A percentile compares a stretch with the other conserved stretches of the same genome.
phyloP scores from a whole-genome alignment of 2,329 filamentous ascomycete species.

The Curvularia lunata region DNA sequence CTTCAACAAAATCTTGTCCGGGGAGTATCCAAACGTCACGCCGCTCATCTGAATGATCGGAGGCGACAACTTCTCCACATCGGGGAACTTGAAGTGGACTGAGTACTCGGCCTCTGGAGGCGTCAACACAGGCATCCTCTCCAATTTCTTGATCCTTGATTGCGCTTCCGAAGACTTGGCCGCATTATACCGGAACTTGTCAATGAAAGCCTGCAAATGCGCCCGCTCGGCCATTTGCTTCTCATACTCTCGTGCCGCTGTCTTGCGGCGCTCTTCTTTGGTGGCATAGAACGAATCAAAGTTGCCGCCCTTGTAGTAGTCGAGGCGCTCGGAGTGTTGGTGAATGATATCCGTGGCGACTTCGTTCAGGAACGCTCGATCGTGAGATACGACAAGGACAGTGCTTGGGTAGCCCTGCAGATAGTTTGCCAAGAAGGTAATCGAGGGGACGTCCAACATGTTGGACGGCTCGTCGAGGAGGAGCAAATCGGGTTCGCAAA shows the following conservation, averaged over 20 bases:
- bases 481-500: constrained; percentile 95
- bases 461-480: constrained; percentile 99
- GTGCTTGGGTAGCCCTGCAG: constrained; percentile 94
- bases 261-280: constrained; percentile 95
- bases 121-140: constrained; percentile 92
- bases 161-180: constrained; percentile 98
- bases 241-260: constrained; percentile 95
- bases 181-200: constrained; percentile 99
- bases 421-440: constrained; percentile 96
- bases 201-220: constrained; percentile 95
- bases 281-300: constrained; percentile 82
- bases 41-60: constrained; percentile 97
- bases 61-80: constrained; percentile 95
- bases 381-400: constrained; percentile 95
- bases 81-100: constrained; percentile 96
- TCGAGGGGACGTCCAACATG: constrained; percentile 99
- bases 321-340: constrained; percentile 93
- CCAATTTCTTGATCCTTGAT: constrained; percentile 97
- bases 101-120: constrained; percentile 92
- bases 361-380: constrained; percentile 98
- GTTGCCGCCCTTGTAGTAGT: constrained; percentile 98
- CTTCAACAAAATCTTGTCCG: constrained; percentile 77
- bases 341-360: constrained; percentile 99
- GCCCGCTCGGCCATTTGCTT: constrained; percentile 95
- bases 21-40: constrained; percentile 86